Conservation (phyloP, 139 green algal genomes). For the Picochlorum sp. region DNA sequence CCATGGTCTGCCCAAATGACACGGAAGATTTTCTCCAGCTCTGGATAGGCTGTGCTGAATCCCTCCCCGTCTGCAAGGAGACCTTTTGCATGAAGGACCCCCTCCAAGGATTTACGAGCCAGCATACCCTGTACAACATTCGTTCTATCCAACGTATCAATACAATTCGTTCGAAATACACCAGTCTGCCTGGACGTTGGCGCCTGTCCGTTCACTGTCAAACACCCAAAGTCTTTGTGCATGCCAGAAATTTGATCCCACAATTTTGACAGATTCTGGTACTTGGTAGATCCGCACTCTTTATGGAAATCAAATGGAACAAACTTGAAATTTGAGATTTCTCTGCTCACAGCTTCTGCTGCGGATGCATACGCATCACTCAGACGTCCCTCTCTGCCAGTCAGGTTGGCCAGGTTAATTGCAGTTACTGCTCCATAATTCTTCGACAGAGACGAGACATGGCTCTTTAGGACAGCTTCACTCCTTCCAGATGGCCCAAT, state of each 20-base stretch:
- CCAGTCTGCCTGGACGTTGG: slow-evolving; percentile 34
- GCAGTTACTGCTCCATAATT: slow-evolving; percentile 35
- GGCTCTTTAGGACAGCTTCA: slow-evolving; percentile 29
- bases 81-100: slow-evolving; percentile 44
- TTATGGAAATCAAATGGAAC: slow-evolving; percentile 87
- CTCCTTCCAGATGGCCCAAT: slow-evolving; percentile 31
- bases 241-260: slow-evolving; percentile 45
- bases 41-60: slow-evolving; percentile 22
- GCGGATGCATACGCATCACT: slow-evolving; percentile 5
- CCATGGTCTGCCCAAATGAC: slow-evolving; percentile 83
- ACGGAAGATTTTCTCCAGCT: slow-evolving; percentile 66
- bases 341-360: background rate
- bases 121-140: slow-evolving; percentile 77
- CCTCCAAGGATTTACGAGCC: slow-evolving; percentile 50
- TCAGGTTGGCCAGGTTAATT: slow-evolving; percentile 77
- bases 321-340: slow-evolving; percentile 25
- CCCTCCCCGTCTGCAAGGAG: slow-evolving; percentile 36
- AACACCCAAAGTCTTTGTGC: slow-evolving; percentile 24
- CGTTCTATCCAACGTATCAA: slow-evolving; percentile 67
- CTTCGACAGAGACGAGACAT: slow-evolving; percentile 26
- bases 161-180: slow-evolving; percentile 64
- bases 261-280: slow-evolving; percentile 55
- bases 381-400: slow-evolving; percentile 68
- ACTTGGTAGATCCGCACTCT: slow-evolving; percentile 66
- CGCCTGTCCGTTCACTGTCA: slow-evolving; percentile 8